Evolutionary conservation across 257 asterid genomes (phyloP).

Genomic region (Rubia yunnanensis): DNA sequence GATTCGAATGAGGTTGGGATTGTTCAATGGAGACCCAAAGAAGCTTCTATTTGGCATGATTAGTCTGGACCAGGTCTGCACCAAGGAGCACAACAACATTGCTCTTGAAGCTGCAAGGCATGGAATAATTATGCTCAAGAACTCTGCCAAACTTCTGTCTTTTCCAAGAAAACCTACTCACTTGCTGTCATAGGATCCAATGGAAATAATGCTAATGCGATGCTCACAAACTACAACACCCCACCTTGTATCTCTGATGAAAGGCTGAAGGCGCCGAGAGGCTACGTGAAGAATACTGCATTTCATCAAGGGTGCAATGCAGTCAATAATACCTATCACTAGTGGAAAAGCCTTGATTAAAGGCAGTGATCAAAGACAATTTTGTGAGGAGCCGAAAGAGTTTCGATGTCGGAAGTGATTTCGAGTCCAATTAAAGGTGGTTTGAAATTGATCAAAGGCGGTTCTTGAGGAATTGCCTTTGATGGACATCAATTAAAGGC

Average conservation of each 20-base stretch:
- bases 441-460: no score
- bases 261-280: slow-evolving; percentile 34
- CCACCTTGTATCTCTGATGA: slow-evolving; percentile 56
- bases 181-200: slow-evolving; percentile 77
- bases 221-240: slow-evolving; percentile 66
- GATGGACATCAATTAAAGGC: no score
- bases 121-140: slow-evolving; percentile 79
- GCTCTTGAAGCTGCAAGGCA: slow-evolving; percentile 76
- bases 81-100: slow-evolving; percentile 44
- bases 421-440: no score
- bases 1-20: slow-evolving; percentile 71
- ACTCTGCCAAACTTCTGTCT: slow-evolving; percentile 57
- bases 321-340: slow-evolving; percentile 36
- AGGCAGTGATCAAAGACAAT: no score
- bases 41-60: slow-evolving; percentile 38
- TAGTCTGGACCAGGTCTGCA: slow-evolving; percentile 52
- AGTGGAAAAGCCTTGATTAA: no score
- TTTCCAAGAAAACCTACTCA: slow-evolving; percentile 38
- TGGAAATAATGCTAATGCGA: slow-evolving; percentile 34
- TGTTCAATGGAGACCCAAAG: slow-evolving; percentile 62
- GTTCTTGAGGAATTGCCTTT: no score
- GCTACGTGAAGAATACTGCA: slow-evolving; percentile 22
- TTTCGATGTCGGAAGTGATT: no score
- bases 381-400: no score
- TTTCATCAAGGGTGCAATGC: slow-evolving; percentile 43